Base-by-base conservation (phyloP, 73 alveolate species). In the Symbiodinium natans region DNA sequence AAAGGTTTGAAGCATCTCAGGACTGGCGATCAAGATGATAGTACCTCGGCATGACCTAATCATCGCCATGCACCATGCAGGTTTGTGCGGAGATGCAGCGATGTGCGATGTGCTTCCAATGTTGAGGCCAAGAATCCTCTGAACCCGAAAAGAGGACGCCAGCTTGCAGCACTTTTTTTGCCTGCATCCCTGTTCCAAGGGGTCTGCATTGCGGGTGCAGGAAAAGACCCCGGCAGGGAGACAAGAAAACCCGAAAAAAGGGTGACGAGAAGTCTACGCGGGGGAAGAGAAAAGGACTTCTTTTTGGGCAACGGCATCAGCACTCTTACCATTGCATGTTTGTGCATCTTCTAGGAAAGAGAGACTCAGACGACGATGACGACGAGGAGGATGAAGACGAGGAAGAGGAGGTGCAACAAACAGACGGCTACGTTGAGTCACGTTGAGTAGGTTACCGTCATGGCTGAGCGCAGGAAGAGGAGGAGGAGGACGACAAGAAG, bases 151-250 rank as follows among this genome's bases (percentile, higher is more conserved):
- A 84, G 80, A 84, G 93, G 92, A 83, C 43, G 33, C 23, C 27
- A 40, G 54, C 9, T 46, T 40, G 42, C 46, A 34, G 87, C 54
- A 40, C 52, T n/a, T n/a, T n/a, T n/a, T n/a, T n/a, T n/a, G n/a
- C n/a, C n/a, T n/a, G n/a, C n/a, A n/a, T n/a, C n/a, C n/a, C n/a
- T n/a, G n/a, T n/a, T n/a, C n/a, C n/a, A n/a, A n/a, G n/a, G n/a
- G n/a, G n/a, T n/a, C n/a, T n/a, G n/a, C n/a, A n/a, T n/a, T n/a
- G n/a, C 33, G 33, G 38, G 80, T 23, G 80, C 54, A 83, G 92
- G 93, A 84, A 84, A 31, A 41, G 93, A 43, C 46, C 93, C 31
- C 74, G 77, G 43, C 93, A 84, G 73, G 93, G 93, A 19, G 93
- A 84, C 93, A 84, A 84, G 42, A 84, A 84, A 80, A 56, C 42